Conservation (phyloP, 2,329 filamentous ascomycete species). For the Xylaria sp. region DNA sequence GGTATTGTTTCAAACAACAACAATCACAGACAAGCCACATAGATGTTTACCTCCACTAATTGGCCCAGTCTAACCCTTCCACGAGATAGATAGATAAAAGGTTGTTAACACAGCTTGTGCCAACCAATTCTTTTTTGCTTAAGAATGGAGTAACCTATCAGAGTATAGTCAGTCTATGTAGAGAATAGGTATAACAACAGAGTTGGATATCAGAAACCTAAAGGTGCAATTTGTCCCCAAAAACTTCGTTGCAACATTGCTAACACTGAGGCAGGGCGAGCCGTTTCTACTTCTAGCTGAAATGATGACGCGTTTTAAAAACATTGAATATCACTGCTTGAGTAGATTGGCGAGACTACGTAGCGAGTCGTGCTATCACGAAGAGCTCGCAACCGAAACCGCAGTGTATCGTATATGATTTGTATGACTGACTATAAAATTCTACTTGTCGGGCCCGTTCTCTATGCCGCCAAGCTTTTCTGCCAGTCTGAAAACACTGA, state of each 20-base stretch:
- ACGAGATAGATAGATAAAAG: background rate
- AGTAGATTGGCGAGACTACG: background rate
- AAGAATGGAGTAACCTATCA: background rate
- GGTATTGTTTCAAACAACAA: background rate
- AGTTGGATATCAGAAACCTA: too few species aligned
- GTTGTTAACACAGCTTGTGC: background rate
- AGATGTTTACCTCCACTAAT: too few species aligned
- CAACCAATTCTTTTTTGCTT: background rate
- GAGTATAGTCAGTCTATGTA: background rate
- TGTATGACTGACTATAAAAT: conserved; percentile 26
- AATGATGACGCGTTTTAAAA: too few species aligned
- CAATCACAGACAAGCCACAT: background rate
- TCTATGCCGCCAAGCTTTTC: conserved; percentile 66
- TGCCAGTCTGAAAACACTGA: conserved; percentile 80
- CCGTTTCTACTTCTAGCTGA: too few species aligned
- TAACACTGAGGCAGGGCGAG: too few species aligned
- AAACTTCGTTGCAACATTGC: too few species aligned
- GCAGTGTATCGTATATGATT: conserved; percentile 37
- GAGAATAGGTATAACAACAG: too few species aligned
- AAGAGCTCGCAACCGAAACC: background rate
- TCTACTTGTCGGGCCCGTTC: conserved; percentile 54
- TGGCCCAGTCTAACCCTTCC: background rate
- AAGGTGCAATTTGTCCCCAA: too few species aligned
- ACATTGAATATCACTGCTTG: background rate
- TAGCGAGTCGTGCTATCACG: background rate